These are phyloP conservation scores for Penicillium sp. DNA, from an alignment of 2,329 filamentous ascomycete genomes.

Conservation along the genomic window DNA sequence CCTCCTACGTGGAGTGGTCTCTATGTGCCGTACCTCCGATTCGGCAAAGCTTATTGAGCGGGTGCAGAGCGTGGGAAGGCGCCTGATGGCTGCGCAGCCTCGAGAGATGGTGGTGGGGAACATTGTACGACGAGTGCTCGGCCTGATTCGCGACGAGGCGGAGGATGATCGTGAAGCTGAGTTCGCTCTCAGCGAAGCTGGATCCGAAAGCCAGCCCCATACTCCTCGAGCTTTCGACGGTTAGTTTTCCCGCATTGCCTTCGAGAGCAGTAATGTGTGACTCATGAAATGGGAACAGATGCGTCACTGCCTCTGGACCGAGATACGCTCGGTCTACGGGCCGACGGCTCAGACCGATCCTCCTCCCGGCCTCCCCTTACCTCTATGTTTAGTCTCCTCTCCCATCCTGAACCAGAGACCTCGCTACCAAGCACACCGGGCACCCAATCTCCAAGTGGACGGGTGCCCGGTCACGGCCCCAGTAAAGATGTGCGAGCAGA, in stretches of 20 bases:
- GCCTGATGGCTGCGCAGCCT: slow-evolving; percentile 78
- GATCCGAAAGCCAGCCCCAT: slow-evolving; percentile 52
- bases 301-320: slow-evolving; percentile 29
- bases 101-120: slow-evolving; percentile 91
- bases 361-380: slow-evolving; percentile 59
- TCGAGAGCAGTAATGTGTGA: neutral
- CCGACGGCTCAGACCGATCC: slow-evolving; percentile 33
- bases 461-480: slow-evolving; percentile 28
- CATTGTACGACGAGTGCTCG: slow-evolving; percentile 83
- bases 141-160: slow-evolving; percentile 86
- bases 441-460: slow-evolving; percentile 36
- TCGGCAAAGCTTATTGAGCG: slow-evolving; percentile 75
- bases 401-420: slow-evolving; percentile 56
- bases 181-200: slow-evolving; percentile 59
- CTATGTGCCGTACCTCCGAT: slow-evolving; percentile 73
- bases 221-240: slow-evolving; percentile 41
- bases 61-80: slow-evolving; percentile 73
- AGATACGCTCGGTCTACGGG: slow-evolving; percentile 27
- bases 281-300: slow-evolving; percentile 24
- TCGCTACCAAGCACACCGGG: slow-evolving; percentile 41
- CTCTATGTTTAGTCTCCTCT: slow-evolving; percentile 85
- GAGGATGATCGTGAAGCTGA: slow-evolving; percentile 71
- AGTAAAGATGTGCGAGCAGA: slow-evolving; percentile 76
- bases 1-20: slow-evolving; percentile 81
- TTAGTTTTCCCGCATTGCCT: slow-evolving; percentile 16